Evolutionary conservation across 78 protist species (phyloP).

Genomic region (Planoprotostelium fungivorum): DNA sequence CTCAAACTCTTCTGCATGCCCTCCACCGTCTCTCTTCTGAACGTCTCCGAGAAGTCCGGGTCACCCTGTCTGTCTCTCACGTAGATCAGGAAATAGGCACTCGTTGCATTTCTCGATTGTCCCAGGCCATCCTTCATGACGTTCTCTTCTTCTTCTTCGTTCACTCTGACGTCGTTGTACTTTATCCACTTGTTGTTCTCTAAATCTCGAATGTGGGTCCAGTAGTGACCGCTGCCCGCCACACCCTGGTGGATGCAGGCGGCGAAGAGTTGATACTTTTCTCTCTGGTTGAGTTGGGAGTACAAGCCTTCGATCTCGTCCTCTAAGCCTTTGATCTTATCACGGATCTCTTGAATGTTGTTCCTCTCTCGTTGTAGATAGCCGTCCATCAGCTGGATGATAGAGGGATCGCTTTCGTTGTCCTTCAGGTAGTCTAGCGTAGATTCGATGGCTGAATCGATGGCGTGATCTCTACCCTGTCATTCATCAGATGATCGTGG

Average conservation of each 20-base stretch:
- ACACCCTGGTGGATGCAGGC: constrained; percentile 16
- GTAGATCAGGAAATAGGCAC: neutral
- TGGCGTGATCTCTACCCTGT: neutral
- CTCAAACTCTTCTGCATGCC: neutral
- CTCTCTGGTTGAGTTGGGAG: neutral
- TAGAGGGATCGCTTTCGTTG: neutral
- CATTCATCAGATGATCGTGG: neutral
- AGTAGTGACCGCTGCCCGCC: constrained; percentile 25
- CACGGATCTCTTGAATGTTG: neutral
- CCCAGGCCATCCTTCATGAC: constrained; percentile 10
- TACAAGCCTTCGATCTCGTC: neutral
- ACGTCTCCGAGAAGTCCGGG: neutral
- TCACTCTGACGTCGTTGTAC: constrained; percentile 14
- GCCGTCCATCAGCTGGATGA: neutral
- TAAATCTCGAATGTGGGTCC: neutral
- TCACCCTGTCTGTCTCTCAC: neutral
- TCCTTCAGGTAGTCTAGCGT: neutral
- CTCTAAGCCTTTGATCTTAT: neutral
- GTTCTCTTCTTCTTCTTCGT: constrained; percentile 2
- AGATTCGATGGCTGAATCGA: neutral
- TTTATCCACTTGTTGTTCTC: neutral
- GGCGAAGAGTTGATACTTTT: neutral
- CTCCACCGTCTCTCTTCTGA: neutral
- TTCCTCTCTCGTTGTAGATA: neutral
- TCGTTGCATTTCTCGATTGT: neutral